Conservation (phyloP, 2,329 filamentous ascomycete species). For the Rhynchosporium secalis region DNA sequence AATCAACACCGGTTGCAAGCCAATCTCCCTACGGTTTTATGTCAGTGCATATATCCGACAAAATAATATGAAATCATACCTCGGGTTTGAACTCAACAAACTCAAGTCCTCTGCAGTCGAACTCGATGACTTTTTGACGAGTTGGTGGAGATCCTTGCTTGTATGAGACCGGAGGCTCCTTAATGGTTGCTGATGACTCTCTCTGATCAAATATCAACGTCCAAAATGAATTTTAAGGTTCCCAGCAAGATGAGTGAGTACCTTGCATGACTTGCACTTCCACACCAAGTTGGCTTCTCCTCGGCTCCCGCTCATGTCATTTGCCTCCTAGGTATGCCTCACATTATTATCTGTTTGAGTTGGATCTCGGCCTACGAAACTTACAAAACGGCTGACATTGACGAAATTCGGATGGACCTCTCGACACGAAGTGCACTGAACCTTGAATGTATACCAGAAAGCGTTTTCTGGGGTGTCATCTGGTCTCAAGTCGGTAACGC, state of each 20-base stretch:
- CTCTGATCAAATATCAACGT: conserved; percentile 50
- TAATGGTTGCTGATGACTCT: conserved; percentile 84
- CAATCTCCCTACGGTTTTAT: conserved; percentile 70
- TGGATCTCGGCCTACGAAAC: neutral
- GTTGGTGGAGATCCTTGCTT: conserved; percentile 70
- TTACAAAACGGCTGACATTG: conserved; percentile 81
- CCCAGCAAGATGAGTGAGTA: conserved; percentile 40
- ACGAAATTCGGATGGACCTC: conserved; percentile 88
- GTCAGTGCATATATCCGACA: neutral
- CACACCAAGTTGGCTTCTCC: conserved; percentile 99
- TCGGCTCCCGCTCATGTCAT: conserved; percentile 88
- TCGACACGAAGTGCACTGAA: conserved; percentile 96
- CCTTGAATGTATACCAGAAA: conserved; percentile 97
- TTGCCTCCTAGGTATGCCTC: conserved; percentile 63
- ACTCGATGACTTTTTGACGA: conserved; percentile 76
- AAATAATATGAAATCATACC: conserved; percentile 49
- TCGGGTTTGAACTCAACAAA: conserved; percentile 90
- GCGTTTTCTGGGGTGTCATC: conserved; percentile 77
- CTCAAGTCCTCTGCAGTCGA: conserved; percentile 92
- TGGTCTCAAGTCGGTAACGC: conserved; percentile 87
- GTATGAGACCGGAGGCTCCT: conserved; percentile 70
- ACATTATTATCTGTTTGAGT: neutral
- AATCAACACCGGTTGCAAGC: conserved; percentile 79
- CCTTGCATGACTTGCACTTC: conserved; percentile 98
- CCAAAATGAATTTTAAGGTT: neutral